Evolutionary conservation across 2,329 filamentous ascomycete genomes (phyloP).

Genomic region (Zymoseptoria pseudotritici): DNA sequence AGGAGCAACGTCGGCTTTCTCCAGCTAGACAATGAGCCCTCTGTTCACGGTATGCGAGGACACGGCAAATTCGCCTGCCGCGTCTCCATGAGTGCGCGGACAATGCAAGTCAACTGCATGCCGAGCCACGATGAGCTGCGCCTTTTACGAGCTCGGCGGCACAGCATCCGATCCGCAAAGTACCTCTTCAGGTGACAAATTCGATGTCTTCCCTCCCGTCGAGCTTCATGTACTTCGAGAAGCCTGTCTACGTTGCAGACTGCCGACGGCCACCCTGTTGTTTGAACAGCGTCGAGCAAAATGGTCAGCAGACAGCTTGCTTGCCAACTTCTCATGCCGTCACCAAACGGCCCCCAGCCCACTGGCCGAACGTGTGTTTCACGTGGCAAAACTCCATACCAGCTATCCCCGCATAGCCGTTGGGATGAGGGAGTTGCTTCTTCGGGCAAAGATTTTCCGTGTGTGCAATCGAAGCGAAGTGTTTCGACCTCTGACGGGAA

Average conservation of each 20-base stretch:
- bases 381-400: not conserved
- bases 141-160: not conserved
- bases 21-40: not conserved
- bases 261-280: not conserved
- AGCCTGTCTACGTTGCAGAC: not conserved
- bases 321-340: not conserved
- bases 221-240: not conserved
- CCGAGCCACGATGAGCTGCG: not conserved
- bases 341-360: not conserved
- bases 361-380: not conserved
- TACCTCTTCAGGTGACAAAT: not conserved
- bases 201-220: not conserved
- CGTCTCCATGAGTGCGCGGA: not conserved
- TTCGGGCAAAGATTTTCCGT: not conserved
- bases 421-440: not conserved
- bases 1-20: not conserved
- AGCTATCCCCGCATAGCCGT: not conserved
- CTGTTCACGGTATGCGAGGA: not conserved
- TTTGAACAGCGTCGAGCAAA: not conserved
- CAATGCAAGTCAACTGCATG: not conserved
- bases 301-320: not conserved
- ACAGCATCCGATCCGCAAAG: not conserved
- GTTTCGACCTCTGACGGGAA: not conserved
- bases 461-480: not conserved
- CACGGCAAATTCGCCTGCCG: not conserved